Conservation (phyloP, 2,329 filamentous ascomycete genomes). For the Lachnellula suecica region DNA sequence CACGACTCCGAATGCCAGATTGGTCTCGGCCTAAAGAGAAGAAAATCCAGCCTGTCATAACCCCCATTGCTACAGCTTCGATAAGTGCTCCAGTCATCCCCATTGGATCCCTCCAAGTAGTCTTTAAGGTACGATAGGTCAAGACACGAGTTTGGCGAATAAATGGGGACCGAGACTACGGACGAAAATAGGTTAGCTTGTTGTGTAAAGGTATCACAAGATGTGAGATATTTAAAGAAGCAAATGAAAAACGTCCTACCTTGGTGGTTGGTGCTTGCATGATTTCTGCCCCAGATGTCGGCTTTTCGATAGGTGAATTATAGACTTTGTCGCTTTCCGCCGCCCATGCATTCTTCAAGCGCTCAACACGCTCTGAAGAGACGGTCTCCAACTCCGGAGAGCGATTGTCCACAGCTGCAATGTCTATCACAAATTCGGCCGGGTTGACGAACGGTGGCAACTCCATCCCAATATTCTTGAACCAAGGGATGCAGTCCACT, state of each 20-base stretch:
- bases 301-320: conserved; percentile 16
- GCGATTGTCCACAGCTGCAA: conserved; percentile 72
- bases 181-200: no score
- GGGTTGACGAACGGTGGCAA: conserved; percentile 75
- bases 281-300: background rate
- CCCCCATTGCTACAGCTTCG: conserved; percentile 68
- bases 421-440: conserved; percentile 73
- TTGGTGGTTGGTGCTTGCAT: no score
- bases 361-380: conserved; percentile 58
- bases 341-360: conserved; percentile 61
- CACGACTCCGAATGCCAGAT: conserved; percentile 69
- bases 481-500: conserved; percentile 61
- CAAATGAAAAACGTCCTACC: no score
- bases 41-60: conserved; percentile 74
- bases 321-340: conserved; percentile 29
- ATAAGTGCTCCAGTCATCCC: conserved; percentile 70
- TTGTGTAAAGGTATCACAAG: no score
- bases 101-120: conserved; percentile 75
- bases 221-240: no score
- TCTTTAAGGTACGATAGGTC: conserved; percentile 67
- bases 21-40: conserved; percentile 63
- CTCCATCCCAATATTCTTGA: conserved; percentile 56
- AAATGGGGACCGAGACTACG: conserved; percentile 52
- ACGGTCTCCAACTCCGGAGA: conserved; percentile 63
- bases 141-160: conserved; percentile 63